Evolutionary conservation across 1,139 yeast species (phyloP).

Genomic region (Yamadazyma oceani): DNA sequence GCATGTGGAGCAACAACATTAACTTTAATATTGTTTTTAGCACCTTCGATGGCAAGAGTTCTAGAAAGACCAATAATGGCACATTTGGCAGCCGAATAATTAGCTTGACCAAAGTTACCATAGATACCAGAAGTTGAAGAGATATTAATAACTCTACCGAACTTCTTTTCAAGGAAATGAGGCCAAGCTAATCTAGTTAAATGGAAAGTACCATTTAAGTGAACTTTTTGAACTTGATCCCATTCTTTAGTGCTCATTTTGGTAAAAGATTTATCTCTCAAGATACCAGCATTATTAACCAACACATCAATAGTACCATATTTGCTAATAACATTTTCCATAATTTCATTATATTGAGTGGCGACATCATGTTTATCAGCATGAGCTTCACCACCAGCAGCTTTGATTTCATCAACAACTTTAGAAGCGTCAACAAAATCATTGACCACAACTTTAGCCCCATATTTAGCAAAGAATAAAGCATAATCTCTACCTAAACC

Average conservation of each 20-base stretch:
- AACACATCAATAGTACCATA: conserved; percentile 87
- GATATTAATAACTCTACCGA: conserved; percentile 84
- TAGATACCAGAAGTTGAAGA: conserved; percentile 96
- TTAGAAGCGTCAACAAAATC: conserved; percentile 77
- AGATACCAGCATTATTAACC: conserved; percentile 91
- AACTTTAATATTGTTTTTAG: conserved; percentile 69
- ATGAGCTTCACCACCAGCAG: conserved; percentile 80
- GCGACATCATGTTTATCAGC: conserved; percentile 83
- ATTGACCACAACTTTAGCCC: conserved; percentile 94
- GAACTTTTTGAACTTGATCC: conserved; percentile 80
- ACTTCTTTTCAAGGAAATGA: conserved; percentile 69
- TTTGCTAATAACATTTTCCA: conserved; percentile 71
- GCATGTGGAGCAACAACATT: conserved; percentile 96
- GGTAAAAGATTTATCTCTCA: conserved; percentile 84
- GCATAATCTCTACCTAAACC: conserved; percentile 96
- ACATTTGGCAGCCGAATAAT: conserved; percentile 91
- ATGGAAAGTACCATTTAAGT: conserved; percentile 77
- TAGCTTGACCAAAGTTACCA: conserved; percentile 97
- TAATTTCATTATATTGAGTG: conserved; percentile 70
- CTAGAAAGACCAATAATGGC: conserved; percentile 84
- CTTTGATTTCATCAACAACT: conserved; percentile 76
- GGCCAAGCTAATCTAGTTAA: conserved; percentile 95
- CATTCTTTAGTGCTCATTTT: conserved; percentile 86
- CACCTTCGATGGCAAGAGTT: conserved; percentile 90
- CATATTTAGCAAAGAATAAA: conserved; percentile 77